Evolutionary conservation across 768 basidiomycete genomes (phyloP), one percentile per base, ranked within the genome.

Genomic region (Epithele typhae): DNA sequence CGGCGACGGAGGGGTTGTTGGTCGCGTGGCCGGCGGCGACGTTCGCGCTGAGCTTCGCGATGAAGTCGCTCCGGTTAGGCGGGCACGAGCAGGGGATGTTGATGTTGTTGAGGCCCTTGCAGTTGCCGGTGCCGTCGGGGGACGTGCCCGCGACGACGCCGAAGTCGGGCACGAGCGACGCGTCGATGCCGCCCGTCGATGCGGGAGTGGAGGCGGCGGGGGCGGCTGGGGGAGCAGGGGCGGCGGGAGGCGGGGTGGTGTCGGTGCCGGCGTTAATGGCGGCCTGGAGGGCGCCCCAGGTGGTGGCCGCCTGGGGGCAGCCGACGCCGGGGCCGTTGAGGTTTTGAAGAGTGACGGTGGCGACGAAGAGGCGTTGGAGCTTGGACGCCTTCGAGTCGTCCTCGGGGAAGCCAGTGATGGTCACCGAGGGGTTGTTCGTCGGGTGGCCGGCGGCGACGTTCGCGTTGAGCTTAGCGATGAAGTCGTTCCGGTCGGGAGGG

Each of bases 281-380:
- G 18, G 54, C 41, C 12, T 39, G 46, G 47, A 60, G 62, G 6
- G 59, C 76, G 19, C 68, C 54, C 56, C 82, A 78, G 4, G 81
- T 85, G 0, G 84, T 84, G 5, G 81, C 71, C 0, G 74, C 74
- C 22, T 76, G 70, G 3, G 84, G 83, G 59, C 82, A 86, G 11
- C 84, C 85, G 5, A 69, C 62, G 30, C 84, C 86, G 0, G 81
- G 68, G 0, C 83, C 85, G 37, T 72, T 68, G 30, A 87, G 61
- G 61, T 87, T 88, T 65, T 87, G 85, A 18, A 87, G 67, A 1
- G 85, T 84, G 22, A 84, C 74, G 1, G 77, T 56, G 2, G 78
- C 73, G 21, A 82, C 75, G 43, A 77, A 69, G 44, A 87, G 65
- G 15, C 70, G 65, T 8, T 67, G 63, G 36, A 56, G 59, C 53